phyloP scores from a whole-genome alignment of 805 yeast species.

The Debaryomyces hansenii region DNA sequence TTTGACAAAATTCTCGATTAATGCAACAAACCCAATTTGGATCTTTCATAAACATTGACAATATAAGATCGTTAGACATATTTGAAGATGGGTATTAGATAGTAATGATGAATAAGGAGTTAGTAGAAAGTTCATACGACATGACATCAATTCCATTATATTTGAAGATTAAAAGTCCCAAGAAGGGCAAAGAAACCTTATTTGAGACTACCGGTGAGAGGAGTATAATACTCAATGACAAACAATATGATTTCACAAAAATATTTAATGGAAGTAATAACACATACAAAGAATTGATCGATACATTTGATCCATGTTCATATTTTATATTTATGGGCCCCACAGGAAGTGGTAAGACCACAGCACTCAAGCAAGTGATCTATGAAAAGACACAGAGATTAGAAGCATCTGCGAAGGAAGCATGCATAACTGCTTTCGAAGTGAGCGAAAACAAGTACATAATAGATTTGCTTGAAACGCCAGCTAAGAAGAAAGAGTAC shows the following conservation, averaged over 20 bases:
- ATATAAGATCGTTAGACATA: neutral
- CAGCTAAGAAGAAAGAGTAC: conserved; percentile 7
- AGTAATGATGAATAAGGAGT: neutral
- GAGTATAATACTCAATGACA: conserved; percentile 18
- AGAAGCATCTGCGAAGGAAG: conserved; percentile 3
- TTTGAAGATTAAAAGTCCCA: conserved; percentile 22
- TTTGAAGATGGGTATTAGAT: neutral
- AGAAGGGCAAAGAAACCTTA: conserved; percentile 6
- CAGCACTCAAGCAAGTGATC: conserved; percentile 21
- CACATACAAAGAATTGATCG: conserved; percentile 8
- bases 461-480: conserved; percentile 23
- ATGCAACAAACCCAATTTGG: conserved; percentile 2
- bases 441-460: conserved; percentile 24
- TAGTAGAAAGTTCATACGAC: neutral
- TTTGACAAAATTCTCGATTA: neutral
- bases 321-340: conserved; percentile 25
- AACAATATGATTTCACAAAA: conserved; percentile 20
- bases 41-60: conserved; percentile 1
- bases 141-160: conserved; percentile 21
- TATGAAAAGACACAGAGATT: conserved; percentile 10
- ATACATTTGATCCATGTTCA: conserved; percentile 5
- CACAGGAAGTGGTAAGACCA: conserved; percentile 34
- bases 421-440: conserved; percentile 27
- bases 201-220: conserved; percentile 9
- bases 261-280: conserved; percentile 11